phyloP scores from a whole-genome alignment of 78 protist species.

The Mastigamoeba balamuthi region DNA sequence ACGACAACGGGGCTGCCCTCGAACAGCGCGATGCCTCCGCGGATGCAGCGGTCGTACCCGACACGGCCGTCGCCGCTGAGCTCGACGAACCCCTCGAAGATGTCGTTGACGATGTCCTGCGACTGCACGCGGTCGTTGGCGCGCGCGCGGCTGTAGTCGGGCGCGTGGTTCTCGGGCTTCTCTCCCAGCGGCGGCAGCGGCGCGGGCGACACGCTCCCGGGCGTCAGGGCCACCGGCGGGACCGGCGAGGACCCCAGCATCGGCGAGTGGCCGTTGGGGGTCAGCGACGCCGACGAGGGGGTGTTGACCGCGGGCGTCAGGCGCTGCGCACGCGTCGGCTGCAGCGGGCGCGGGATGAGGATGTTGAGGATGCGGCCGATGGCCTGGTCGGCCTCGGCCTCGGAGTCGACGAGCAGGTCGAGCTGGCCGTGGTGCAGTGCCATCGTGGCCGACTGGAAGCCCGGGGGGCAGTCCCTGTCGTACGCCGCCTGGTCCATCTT shows the following conservation, averaged over 20 bases:
- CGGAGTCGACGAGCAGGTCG: constrained; percentile 1
- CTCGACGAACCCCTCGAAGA: constrained; percentile 9
- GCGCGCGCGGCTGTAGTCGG: background rate
- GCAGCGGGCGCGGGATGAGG: background rate
- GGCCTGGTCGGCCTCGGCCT: background rate
- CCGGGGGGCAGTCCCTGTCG: constrained; percentile 30
- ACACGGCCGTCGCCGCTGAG: constrained; percentile 21
- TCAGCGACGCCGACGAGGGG: background rate
- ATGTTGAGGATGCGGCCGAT: background rate
- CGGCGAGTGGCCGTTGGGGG: background rate
- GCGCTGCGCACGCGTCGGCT: background rate
- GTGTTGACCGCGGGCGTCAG: background rate
- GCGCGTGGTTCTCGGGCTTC: no score
- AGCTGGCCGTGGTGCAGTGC: constrained; percentile 31
- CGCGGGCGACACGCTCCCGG: background rate
- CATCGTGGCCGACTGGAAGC: constrained; percentile 24
- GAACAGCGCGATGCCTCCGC: constrained; percentile 23
- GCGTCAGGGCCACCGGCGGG: no score
- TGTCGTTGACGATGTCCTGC: background rate
- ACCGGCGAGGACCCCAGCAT: no score
- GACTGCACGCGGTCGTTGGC: background rate
- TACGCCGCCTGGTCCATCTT: constrained; percentile 22
- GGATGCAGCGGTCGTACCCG: constrained; percentile 15
- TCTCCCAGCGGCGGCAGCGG: background rate
- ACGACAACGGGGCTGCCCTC: constrained; percentile 3